phyloP scores from a whole-genome alignment of 2,329 filamentous ascomycete species.

The Colletotrichum eleusines region DNA sequence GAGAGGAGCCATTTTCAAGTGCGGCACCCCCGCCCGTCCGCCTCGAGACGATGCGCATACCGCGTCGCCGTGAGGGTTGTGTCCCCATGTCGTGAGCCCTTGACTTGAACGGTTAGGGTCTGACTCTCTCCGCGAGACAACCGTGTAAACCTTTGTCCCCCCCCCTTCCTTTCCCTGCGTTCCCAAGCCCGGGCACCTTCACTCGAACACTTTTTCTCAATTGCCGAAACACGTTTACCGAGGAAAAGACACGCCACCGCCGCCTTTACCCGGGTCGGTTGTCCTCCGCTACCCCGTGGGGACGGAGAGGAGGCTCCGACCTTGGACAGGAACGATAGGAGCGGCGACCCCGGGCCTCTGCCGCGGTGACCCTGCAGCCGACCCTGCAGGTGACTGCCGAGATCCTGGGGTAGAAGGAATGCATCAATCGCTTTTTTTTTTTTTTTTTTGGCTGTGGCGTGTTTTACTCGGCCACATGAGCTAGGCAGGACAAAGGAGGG shows the following conservation, averaged over 20 bases:
- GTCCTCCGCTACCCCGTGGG: conserved; percentile 10
- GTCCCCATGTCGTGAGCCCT: neutral
- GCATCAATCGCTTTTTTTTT: too few species aligned
- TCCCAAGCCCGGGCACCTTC: neutral
- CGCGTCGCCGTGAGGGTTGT: neutral
- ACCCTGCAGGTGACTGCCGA: conserved; percentile 22
- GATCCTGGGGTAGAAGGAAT: neutral
- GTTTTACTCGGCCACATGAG: neutral
- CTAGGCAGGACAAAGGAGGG: neutral
- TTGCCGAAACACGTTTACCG: conserved; percentile 9
- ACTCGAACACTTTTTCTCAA: neutral
- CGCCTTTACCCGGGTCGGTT: conserved; percentile 23
- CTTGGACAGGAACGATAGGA: neutral
- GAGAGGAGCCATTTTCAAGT: neutral
- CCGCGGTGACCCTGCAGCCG: conserved; percentile 17
- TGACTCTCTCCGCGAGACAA: conserved; percentile 3
- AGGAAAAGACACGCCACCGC: neutral
- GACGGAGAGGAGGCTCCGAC: neutral
- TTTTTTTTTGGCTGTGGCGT: neutral
- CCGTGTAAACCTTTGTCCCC: conserved; percentile 5
- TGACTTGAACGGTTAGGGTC: neutral
- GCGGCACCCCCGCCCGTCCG: neutral
- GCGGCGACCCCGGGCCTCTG: neutral
- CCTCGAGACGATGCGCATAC: conserved; percentile 11
- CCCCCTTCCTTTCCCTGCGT: neutral